phyloP scores from a whole-genome alignment of 2,329 filamentous ascomycete genomes.

The Fusarium sp. region DNA sequence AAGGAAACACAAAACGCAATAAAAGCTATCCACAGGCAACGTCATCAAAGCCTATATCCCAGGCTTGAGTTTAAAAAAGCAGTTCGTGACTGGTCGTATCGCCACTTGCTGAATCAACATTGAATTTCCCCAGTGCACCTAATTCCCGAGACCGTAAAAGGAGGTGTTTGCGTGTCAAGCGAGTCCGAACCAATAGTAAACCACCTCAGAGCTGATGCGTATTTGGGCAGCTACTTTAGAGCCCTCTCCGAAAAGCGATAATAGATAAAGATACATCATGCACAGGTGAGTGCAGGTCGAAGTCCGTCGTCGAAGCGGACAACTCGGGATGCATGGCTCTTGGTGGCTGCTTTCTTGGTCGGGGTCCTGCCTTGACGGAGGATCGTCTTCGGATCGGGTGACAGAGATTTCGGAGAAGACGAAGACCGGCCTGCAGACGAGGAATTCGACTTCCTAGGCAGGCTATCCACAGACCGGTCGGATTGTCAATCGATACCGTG shows the following conservation, averaged over 20 bases:
- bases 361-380: constrained; percentile 56
- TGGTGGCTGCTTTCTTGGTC: constrained; percentile 49
- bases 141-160: constrained; percentile 40
- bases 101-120: constrained; percentile 49
- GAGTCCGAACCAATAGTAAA: constrained; percentile 44
- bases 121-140: constrained; percentile 47
- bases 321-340: constrained; percentile 53
- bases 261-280: constrained; percentile 48
- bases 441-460: constrained; percentile 56
- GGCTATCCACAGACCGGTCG: constrained; percentile 73
- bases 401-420: constrained; percentile 56
- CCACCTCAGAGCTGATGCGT: constrained; percentile 39
- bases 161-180: constrained; percentile 41
- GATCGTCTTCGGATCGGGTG: constrained; percentile 57
- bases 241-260: constrained; percentile 37
- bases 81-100: constrained; percentile 49
- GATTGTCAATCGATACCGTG: constrained; percentile 98
- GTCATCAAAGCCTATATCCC: constrained; percentile 44
- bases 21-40: constrained; percentile 47
- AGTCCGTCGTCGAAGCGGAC: constrained; percentile 57
- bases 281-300: constrained; percentile 53
- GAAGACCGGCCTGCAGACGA: constrained; percentile 72
- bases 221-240: constrained; percentile 22
- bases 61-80: constrained; percentile 43
- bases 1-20: constrained; percentile 30